These are phyloP conservation scores for Isochrysis galbana DNA, from an alignment of 78 protist species.

Conservation along the genomic window DNA sequence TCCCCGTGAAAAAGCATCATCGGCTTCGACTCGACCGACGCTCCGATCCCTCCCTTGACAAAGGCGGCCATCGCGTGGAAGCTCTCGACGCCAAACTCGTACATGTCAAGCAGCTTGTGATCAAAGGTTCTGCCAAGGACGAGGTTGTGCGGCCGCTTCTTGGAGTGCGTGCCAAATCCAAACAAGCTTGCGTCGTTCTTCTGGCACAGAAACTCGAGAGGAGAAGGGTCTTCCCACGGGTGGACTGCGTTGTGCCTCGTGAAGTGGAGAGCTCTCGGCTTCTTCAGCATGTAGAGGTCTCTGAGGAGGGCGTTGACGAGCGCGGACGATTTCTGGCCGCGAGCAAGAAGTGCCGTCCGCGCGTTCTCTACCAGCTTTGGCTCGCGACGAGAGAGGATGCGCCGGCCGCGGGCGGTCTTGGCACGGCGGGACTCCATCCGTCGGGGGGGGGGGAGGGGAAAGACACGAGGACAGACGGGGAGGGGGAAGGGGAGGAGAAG, in stretches of 20 bases:
- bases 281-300: conserved; percentile 16
- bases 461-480: too few relatives aligned
- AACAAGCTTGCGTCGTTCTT: conserved; percentile 76
- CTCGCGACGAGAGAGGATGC: conserved; percentile 33
- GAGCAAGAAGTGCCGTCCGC: not conserved
- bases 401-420: conserved; percentile 47
- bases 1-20: conserved; percentile 74
- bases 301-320: not conserved
- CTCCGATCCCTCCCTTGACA: not conserved
- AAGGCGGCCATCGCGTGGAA: conserved; percentile 47
- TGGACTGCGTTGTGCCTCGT: conserved; percentile 39
- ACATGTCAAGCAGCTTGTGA: conserved; percentile 83
- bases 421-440: conserved; percentile 5
- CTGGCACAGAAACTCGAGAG: conserved; percentile 45
- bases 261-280: conserved; percentile 21
- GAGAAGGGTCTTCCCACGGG: conserved; percentile 77
- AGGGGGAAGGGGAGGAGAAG: too few relatives aligned
- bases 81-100: conserved; percentile 74
- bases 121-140: conserved; percentile 85
- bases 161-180: conserved; percentile 72
- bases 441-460: too few relatives aligned
- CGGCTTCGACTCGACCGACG: conserved; percentile 75
- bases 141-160: conserved; percentile 86
- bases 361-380: conserved; percentile 48
- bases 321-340: conserved; percentile 1